Evolutionary conservation across 805 yeast species (phyloP).

Genomic region (Ogataea zsoltii): DNA sequence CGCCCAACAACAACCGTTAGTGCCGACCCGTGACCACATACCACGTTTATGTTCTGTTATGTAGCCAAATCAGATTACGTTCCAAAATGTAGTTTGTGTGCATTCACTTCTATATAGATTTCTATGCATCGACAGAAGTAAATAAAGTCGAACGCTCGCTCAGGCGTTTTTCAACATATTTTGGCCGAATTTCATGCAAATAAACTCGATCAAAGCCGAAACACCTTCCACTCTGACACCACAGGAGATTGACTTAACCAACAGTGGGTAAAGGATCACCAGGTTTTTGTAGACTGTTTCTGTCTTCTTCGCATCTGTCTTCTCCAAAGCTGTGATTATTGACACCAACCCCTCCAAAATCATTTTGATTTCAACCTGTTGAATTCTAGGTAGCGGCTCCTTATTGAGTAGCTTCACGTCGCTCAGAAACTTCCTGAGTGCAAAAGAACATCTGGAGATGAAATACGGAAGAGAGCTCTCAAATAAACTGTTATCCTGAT

Average conservation of each 20-base stretch:
- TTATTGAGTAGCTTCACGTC: constrained; percentile 58
- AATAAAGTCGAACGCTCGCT: too few species aligned
- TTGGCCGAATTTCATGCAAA: constrained; percentile 20
- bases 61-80: too few species aligned
- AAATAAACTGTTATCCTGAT: constrained; percentile 23
- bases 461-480: constrained; percentile 46
- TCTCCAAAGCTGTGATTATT: constrained; percentile 10
- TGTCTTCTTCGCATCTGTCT: constrained; percentile 1
- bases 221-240: constrained; percentile 21
- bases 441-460: constrained; percentile 57
- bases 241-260: constrained; percentile 25
- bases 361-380: constrained; percentile 58
- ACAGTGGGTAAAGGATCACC: constrained; percentile 21
- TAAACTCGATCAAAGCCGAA: constrained; percentile 15
- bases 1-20: background rate
- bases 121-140: background rate
- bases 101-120: background rate
- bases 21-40: background rate
- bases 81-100: background rate
- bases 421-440: constrained; percentile 61
- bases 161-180: background rate
- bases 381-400: constrained; percentile 68
- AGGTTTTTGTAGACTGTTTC: constrained; percentile 8
- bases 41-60: background rate
- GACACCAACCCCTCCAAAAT: constrained; percentile 45